phyloP scores from a whole-genome alignment of 139 green algal species.

The Chlorella sp. region DNA sequence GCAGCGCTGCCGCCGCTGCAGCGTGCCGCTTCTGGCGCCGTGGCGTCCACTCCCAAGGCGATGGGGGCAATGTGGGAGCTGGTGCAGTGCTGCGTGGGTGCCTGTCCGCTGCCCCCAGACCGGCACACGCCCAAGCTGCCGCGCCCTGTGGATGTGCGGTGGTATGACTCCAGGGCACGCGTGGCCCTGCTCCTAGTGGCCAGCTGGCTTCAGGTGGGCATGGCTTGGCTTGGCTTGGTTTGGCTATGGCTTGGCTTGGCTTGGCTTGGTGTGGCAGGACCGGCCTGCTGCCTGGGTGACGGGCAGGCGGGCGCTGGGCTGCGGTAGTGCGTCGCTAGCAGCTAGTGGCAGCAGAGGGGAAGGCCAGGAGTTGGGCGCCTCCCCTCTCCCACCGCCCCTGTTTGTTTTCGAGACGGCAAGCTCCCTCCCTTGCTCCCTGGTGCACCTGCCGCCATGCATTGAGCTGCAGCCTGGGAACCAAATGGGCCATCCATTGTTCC shows the following conservation, averaged over 20 bases:
- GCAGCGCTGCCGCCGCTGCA: background rate
- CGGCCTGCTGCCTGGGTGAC: background rate
- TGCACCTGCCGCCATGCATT: no score
- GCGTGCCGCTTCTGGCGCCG: background rate
- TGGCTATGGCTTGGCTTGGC: no score
- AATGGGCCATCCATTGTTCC: no score
- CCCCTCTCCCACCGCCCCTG: no score
- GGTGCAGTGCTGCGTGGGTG: constrained; percentile 54
- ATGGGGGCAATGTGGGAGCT: constrained; percentile 58
- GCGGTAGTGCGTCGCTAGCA: no score
- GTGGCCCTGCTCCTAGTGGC: constrained; percentile 73
- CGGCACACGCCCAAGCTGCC: background rate
- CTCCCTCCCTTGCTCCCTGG: no score
- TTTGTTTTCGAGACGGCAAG: no score
- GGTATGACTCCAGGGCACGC: constrained; percentile 80
- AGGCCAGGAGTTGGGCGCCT: background rate
- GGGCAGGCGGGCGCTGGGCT: background rate
- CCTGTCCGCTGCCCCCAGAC: constrained; percentile 3
- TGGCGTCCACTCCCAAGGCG: constrained; percentile 38
- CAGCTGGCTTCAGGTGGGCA: constrained; percentile 66
- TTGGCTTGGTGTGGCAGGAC: background rate
- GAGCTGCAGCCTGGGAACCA: no score
- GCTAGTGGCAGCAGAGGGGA: background rate
- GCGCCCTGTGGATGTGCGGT: constrained; percentile 36
- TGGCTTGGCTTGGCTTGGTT: background rate